Evolutionary conservation across 2,329 filamentous ascomycete genomes (phyloP).

Genomic region (Talaromyces piceae): DNA sequence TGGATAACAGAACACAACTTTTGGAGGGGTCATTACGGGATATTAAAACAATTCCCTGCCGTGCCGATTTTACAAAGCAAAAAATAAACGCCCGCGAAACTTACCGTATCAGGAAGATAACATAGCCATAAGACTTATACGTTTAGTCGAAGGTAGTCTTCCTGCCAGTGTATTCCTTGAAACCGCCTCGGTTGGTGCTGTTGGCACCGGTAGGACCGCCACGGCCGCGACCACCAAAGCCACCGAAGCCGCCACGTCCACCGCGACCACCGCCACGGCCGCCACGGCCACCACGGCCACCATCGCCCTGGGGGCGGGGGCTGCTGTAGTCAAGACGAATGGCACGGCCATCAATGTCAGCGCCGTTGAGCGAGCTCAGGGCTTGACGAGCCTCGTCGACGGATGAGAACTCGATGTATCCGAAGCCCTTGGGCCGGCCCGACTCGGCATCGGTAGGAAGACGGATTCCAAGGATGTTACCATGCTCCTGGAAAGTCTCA

Average conservation of each 20-base stretch:
- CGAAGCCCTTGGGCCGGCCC: conserved; percentile 83
- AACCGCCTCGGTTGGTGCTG: conserved; percentile 38
- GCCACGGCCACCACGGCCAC: conserved; percentile 38
- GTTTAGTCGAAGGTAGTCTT: conserved; percentile 61
- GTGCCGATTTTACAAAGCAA: not conserved
- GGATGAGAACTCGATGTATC: conserved; percentile 76
- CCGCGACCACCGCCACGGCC: conserved; percentile 46
- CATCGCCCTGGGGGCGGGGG: conserved; percentile 52
- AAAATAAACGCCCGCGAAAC: conserved; percentile 2
- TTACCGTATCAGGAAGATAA: conserved; percentile 7
- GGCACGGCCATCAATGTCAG: conserved; percentile 62
- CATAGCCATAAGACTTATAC: not conserved
- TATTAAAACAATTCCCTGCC: not conserved
- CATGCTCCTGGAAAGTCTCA: conserved; percentile 65
- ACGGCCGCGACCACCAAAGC: conserved; percentile 31
- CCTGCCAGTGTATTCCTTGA: conserved; percentile 63
- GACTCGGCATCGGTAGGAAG: conserved; percentile 82
- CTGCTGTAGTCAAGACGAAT: conserved; percentile 78
- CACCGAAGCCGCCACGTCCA: conserved; percentile 44
- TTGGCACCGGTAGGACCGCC: conserved; percentile 36
- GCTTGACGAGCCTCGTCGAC: conserved; percentile 76
- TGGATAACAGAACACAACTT: not conserved
- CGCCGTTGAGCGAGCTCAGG: conserved; percentile 62
- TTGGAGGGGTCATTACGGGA: not conserved
- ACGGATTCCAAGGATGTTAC: conserved; percentile 68